Base-by-base conservation (phyloP, 164 flowering plant species). In the Vitis labrusca region DNA sequence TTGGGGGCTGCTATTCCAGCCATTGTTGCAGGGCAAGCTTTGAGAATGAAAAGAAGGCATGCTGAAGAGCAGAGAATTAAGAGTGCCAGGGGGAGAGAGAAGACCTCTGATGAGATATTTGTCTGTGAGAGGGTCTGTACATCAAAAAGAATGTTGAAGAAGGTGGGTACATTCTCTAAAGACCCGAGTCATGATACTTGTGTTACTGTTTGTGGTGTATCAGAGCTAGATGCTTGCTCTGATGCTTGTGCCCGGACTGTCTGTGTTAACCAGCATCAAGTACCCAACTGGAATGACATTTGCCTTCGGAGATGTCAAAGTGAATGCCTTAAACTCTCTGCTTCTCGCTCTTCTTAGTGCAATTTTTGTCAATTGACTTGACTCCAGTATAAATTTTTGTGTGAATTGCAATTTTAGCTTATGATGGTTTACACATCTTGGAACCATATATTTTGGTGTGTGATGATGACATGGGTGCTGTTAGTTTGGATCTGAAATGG, bases 61-160 rank as follows among this genome's bases (percentile, higher is more conserved):
- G 85, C 84, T 0, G 94, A 89, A 68, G 97, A 90, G 77, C 88
- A 85, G 80, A 82, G 89, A 53, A 63, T 86, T 13, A 85, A 87
- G 79, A 82, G 84, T 71, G 94, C 87, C 3, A 75, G 92, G 44
- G 97, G 98, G 59, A 71, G 97, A 32, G 94, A 89, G 80, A 89
- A 89, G 85, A 92, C 77, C 60, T 79, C 89, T 3, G 97, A 94
- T 59, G 97, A 94, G 6, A 85, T 92, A 8, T 94, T 92, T 75
- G 94, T 92, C 15, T 94, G 98, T 16, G 98, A 92, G 85, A 85
- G 98, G 74, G 94, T 92, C 23, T 92, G 98, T 59, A 94, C 97
- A 0, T 89, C 94, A 1, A 93, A 91, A 78, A 78, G 98, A 68
- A 91, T 93, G 98, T 66, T 93, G 76, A 91, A 93, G 77, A 88